These are phyloP conservation scores for Decorospora gaudefroyi DNA, from an alignment of 2,329 filamentous ascomycete genomes.

Conservation along the genomic window DNA sequence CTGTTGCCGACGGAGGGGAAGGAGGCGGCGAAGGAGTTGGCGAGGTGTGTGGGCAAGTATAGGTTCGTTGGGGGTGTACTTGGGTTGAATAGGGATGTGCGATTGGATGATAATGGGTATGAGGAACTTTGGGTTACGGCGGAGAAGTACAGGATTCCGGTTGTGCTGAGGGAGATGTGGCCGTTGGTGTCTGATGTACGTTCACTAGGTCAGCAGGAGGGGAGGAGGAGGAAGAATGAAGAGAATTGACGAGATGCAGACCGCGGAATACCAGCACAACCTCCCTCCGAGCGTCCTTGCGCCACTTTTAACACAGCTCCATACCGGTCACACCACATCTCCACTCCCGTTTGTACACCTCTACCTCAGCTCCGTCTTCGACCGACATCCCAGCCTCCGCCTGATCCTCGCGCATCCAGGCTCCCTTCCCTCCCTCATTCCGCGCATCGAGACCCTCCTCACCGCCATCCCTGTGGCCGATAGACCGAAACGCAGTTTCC, in stretches of 20 bases:
- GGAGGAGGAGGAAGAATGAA: neutral
- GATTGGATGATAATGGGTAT: conserved; percentile 53
- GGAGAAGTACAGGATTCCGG: conserved; percentile 50
- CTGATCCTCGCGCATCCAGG: conserved; percentile 59
- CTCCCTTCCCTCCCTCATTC: conserved; percentile 61
- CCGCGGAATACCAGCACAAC: conserved; percentile 17
- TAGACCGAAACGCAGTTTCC: conserved; percentile 45
- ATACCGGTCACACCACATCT: conserved; percentile 58
- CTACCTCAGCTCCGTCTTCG: conserved; percentile 60
- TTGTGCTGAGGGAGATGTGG: conserved; percentile 30
- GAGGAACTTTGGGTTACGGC: conserved; percentile 51
- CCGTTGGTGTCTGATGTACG: conserved; percentile 25
- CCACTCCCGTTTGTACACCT: conserved; percentile 57
- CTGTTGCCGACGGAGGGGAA: conserved; percentile 47
- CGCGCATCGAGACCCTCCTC: conserved; percentile 48
- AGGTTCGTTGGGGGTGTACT: conserved; percentile 57
- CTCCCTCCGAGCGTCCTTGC: conserved; percentile 17
- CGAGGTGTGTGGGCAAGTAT: conserved; percentile 50
- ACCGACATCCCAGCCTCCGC: conserved; percentile 59
- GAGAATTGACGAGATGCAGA: conserved; percentile 11
- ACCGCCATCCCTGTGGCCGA: conserved; percentile 24
- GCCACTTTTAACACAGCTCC: conserved; percentile 25
- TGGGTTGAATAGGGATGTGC: conserved; percentile 47
- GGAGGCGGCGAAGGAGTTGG: conserved; percentile 45
- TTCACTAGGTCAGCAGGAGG: neutral